These are phyloP conservation scores for Mycena leptocephala DNA, from an alignment of 768 basidiomycete species.

Conservation along the genomic window DNA sequence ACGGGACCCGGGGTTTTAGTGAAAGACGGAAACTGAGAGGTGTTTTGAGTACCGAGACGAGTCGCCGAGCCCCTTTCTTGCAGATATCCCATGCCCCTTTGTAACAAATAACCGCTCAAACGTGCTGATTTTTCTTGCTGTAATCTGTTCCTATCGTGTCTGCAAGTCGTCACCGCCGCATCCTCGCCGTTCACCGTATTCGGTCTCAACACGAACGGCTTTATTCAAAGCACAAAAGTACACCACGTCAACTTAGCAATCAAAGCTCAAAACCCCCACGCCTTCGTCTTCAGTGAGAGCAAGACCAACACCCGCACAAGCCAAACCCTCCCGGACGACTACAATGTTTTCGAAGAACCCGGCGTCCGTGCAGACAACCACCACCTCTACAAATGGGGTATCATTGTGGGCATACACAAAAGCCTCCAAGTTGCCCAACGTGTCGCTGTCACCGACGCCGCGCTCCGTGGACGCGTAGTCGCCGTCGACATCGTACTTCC, in stretches of 20 bases:
- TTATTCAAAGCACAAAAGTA: not conserved
- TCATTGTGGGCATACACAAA: slow-evolving; percentile 24
- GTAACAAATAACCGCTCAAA: not conserved
- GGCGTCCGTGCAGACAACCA: not conserved
- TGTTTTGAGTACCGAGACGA: not conserved
- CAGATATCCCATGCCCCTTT: not conserved
- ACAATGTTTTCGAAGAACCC: slow-evolving; percentile 17
- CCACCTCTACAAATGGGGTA: slow-evolving; percentile 31
- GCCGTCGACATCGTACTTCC: slow-evolving; percentile 39
- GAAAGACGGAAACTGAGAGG: not conserved
- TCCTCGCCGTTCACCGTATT: not conserved
- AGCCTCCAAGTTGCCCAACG: slow-evolving; percentile 15
- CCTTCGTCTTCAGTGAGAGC: slow-evolving; percentile 13
- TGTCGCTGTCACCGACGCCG: not conserved
- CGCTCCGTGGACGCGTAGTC: slow-evolving; percentile 38
- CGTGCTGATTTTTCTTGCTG: not conserved
- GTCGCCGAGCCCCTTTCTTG: not conserved
- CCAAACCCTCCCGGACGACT: not conserved
- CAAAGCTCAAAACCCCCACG: not conserved
- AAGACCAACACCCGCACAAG: slow-evolving; percentile 3
- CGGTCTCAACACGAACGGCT: slow-evolving; percentile 7
- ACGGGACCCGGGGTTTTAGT: slow-evolving; percentile 19
- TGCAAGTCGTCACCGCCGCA: not conserved
- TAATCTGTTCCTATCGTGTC: not conserved
- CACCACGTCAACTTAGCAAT: not conserved